Conservation (phyloP, 768 basidiomycete species). For the Dictyophora rubrovolvata region DNA sequence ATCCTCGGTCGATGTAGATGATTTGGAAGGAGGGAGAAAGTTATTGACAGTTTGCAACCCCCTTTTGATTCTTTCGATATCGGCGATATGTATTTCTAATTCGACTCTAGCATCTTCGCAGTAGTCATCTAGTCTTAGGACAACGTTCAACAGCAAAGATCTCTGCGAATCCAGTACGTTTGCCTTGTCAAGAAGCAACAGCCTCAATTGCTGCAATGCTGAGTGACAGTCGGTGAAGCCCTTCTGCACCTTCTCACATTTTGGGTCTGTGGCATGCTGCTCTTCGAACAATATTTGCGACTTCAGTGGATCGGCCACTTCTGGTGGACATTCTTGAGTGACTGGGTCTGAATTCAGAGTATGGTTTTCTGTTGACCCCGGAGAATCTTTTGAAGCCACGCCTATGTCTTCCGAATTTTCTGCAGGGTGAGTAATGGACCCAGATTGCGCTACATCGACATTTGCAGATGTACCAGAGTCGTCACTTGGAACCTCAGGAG, state of each 20-base stretch:
- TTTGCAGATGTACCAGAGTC: too few relatives aligned
- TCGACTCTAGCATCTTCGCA: conserved; percentile 76
- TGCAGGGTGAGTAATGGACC: too few relatives aligned
- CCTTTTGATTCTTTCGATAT: conserved; percentile 52
- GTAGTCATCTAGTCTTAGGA: conserved; percentile 60
- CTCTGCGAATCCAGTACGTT: conserved; percentile 3
- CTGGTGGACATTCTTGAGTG: too few relatives aligned
- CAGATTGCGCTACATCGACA: too few relatives aligned
- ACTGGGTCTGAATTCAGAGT: too few relatives aligned
- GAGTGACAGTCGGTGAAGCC: conserved; percentile 62
- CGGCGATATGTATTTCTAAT: conserved; percentile 66
- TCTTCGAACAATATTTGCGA: not conserved
- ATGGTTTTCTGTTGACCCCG: too few relatives aligned
- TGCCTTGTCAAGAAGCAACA: conserved; percentile 16
- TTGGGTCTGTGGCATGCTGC: not conserved
- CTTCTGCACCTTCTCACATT: conserved; percentile 32
- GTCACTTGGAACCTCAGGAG: too few relatives aligned
- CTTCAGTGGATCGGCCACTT: too few relatives aligned
- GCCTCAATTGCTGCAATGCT: conserved; percentile 49
- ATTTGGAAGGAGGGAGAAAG: conserved; percentile 38
- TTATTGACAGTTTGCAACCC: conserved; percentile 63
- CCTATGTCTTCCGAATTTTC: too few relatives aligned
- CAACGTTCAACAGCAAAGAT: conserved; percentile 36
- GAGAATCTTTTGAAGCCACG: too few relatives aligned
- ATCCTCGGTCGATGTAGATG: not conserved